Base-by-base conservation (phyloP, 495 filamentous ascomycete species). In the Aspergillus ellipticus region DNA sequence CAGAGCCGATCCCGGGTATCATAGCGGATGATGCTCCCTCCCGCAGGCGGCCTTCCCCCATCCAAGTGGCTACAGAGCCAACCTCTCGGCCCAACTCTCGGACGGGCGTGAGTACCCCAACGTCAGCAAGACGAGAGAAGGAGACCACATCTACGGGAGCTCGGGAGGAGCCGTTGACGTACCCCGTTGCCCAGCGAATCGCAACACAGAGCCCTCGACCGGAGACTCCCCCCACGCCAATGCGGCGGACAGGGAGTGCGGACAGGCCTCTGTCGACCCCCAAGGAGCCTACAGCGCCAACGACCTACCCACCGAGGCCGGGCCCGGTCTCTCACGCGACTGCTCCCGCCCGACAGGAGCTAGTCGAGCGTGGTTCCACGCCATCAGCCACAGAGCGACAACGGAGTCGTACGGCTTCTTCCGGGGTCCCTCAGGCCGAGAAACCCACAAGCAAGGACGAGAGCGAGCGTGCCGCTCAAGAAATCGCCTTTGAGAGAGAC, bases 401-500 rank as follows among this genome's bases (percentile, higher is more conserved):
- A 53, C 60, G 67, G 48, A 80, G 72, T 55, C 80, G 78, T 13
- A 74, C 77, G 21, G 77, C 77, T 5, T 65, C 75, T 28, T 73
- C 79, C 3, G 75, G 74, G 5, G 70, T 75, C 66, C 56, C 79
- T 22, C 73, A 70, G 39, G 69, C 70, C 20, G 74, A 74, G 28
- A 79, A 81, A 56, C 66, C 77, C 42, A 49, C 58, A 20, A 62
- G 73, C 3, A 74, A 74, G 39, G 84, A 90, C 45, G 87, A 85
- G 33, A 78, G 81, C 28, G 90, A 93, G 59, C 82, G 80, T 54
- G 89, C 89, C 19, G 91, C 88, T 10, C 90, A 96, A 60, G 92
- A 95, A 53, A 83, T 94, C 5, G 89, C 89, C 1, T 89, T 95
- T 66, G 91, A 95, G 65, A 79, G 92, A 59, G 94, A 97, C 61